A percentile compares a stretch with the other conserved stretches of the same genome.
phyloP scores from a whole-genome alignment of 169 alveolate species.

The Eimeria tenella region DNA sequence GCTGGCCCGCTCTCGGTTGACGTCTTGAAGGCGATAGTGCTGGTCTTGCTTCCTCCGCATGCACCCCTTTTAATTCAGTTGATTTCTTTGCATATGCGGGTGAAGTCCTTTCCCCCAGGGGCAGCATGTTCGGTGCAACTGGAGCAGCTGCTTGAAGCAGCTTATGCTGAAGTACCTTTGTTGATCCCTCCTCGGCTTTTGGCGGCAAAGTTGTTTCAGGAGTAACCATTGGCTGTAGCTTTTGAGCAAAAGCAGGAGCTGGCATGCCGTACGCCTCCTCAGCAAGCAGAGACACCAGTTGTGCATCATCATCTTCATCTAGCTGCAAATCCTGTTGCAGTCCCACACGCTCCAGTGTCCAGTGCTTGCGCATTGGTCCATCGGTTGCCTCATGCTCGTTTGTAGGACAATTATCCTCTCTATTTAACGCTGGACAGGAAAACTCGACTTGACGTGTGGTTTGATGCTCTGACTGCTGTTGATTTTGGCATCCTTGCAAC shows the following conservation, averaged over 20 bases:
- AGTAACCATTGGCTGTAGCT: background rate
- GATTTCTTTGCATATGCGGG: too few relatives aligned
- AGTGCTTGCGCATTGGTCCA: background rate
- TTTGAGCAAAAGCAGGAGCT: background rate
- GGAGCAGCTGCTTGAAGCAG: too few relatives aligned
- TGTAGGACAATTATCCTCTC: background rate
- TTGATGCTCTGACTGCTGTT: slow-evolving; percentile 16
- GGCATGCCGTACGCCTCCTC: background rate
- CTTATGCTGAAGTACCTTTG: too few relatives aligned
- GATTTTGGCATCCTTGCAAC: background rate
- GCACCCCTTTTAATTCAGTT: background rate
- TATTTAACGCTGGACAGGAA: background rate
- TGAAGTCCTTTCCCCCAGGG: too few relatives aligned
- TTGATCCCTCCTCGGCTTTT: too few relatives aligned
- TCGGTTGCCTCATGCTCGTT: background rate
- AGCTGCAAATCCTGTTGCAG: background rate
- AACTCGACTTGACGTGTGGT: background rate
- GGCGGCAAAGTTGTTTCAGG: too few relatives aligned
- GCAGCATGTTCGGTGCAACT: too few relatives aligned
- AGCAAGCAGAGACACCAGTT: slow-evolving; percentile 26
- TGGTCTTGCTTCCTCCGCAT: slow-evolving; percentile 29
- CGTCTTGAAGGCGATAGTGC: background rate
- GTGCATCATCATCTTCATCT: slow-evolving; percentile 27
- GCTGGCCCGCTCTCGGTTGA: slow-evolving; percentile 1
- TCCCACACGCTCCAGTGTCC: background rate